Conservation (phyloP, 2,329 filamentous ascomycete genomes). For the Tympanopsis confertula region DNA sequence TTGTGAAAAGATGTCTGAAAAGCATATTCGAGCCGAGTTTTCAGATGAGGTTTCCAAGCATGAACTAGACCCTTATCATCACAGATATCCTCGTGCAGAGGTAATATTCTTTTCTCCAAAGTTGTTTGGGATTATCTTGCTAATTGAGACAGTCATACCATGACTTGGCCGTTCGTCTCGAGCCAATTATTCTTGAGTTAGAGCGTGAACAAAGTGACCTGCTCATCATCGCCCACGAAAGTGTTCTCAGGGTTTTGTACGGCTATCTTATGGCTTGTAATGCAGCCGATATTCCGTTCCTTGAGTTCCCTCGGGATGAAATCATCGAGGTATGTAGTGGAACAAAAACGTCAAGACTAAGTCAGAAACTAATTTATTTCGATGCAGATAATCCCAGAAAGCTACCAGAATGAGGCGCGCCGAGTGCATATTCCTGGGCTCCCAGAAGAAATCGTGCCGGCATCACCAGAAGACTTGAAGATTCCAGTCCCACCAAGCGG, state of each 20-base stretch:
- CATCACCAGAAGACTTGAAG: slow-evolving; percentile 52
- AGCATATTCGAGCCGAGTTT: slow-evolving; percentile 47
- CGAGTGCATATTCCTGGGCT: slow-evolving; percentile 48
- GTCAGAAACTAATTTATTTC: background rate
- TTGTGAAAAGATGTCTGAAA: slow-evolving; percentile 61
- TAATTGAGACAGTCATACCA: slow-evolving; percentile 50
- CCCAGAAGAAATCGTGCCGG: slow-evolving; percentile 39
- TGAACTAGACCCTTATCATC: slow-evolving; percentile 63
- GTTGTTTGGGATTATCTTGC: background rate
- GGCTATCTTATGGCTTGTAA: slow-evolving; percentile 71
- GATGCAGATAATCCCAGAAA: slow-evolving; percentile 57
- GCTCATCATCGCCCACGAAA: slow-evolving; percentile 66
- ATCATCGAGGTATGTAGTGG: slow-evolving; percentile 42
- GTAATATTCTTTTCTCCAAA: slow-evolving; percentile 22
- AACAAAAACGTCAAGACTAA: background rate
- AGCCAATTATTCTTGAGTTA: slow-evolving; percentile 65
- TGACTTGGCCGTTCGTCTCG: slow-evolving; percentile 62
- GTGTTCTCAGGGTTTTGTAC: slow-evolving; percentile 62
- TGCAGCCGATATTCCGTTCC: slow-evolving; percentile 58
- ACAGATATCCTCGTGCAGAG: slow-evolving; percentile 63
- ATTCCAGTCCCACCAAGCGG: slow-evolving; percentile 43
- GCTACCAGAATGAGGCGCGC: slow-evolving; percentile 63
- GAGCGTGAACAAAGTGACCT: slow-evolving; percentile 67
- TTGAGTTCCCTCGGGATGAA: slow-evolving; percentile 62
- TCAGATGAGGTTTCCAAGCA: slow-evolving; percentile 62